Evolutionary conservation across 805 yeast species (phyloP).

Genomic region (Brettanomyces anomalus): DNA sequence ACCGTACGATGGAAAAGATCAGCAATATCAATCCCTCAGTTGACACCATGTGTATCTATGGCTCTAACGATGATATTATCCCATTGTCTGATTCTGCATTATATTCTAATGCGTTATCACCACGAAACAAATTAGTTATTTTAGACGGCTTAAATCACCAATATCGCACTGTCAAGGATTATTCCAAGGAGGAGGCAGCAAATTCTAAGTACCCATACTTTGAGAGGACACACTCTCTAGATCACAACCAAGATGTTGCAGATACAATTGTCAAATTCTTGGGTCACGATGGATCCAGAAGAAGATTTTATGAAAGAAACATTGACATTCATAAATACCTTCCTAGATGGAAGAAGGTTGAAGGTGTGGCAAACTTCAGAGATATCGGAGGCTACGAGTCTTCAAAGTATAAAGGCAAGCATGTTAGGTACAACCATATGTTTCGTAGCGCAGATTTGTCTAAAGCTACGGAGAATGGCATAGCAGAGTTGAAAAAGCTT

Average conservation of each 20-base stretch:
- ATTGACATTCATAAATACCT: conserved; percentile 27
- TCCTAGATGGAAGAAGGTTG: conserved; percentile 53
- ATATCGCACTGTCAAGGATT: conserved; percentile 45
- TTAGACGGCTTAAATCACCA: conserved; percentile 75
- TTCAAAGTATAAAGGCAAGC: conserved; percentile 27
- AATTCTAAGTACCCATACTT: conserved; percentile 23
- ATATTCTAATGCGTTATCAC: conserved; percentile 48
- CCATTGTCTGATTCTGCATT: conserved; percentile 53
- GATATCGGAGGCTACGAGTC: conserved; percentile 68
- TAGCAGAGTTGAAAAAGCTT: conserved; percentile 28
- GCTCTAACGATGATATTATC: conserved; percentile 56
- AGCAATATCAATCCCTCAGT: conserved; percentile 32
- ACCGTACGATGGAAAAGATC: conserved; percentile 32
- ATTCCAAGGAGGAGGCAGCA: conserved; percentile 24
- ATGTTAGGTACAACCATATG: conserved; percentile 43
- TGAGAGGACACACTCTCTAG: conserved; percentile 30
- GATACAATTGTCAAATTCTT: conserved; percentile 41
- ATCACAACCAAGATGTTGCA: conserved; percentile 49
- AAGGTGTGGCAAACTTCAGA: conserved; percentile 65
- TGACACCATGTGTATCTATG: conserved; percentile 57
- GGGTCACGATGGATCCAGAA: conserved; percentile 32
- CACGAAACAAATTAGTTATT: conserved; percentile 49
- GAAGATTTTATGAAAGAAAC: conserved; percentile 38
- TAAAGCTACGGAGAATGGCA: conserved; percentile 43
- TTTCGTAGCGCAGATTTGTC: conserved; percentile 60